Conservation (phyloP, 2,329 filamentous ascomycete genomes). For the Stylonectria norvegica region DNA sequence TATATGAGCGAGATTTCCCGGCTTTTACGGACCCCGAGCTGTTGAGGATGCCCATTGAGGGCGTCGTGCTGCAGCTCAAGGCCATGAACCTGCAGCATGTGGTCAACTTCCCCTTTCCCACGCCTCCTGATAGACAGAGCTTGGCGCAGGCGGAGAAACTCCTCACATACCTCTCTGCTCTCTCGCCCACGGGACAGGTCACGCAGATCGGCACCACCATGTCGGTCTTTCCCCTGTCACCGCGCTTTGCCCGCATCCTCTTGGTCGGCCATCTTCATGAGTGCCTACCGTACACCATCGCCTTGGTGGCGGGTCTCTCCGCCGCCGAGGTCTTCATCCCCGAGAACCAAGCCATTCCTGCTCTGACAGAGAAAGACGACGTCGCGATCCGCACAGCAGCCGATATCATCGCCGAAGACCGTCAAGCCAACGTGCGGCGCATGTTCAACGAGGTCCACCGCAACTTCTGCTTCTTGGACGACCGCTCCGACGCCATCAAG, state of each 20-base stretch:
- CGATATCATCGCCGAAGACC: slow-evolving; percentile 69
- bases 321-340: slow-evolving; percentile 85
- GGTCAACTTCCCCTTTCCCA: slow-evolving; percentile 93
- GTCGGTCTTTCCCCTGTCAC: slow-evolving; percentile 84
- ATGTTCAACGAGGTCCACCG: slow-evolving; percentile 69
- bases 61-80: slow-evolving; percentile 89
- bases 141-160: slow-evolving; percentile 82
- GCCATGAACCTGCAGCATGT: slow-evolving; percentile 89
- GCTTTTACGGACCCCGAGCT: slow-evolving; percentile 88
- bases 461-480: slow-evolving; percentile 76
- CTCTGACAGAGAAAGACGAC: slow-evolving; percentile 45
- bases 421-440: slow-evolving; percentile 59
- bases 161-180: slow-evolving; percentile 78
- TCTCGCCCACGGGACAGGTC: slow-evolving; percentile 68
- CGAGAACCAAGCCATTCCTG: slow-evolving; percentile 70
- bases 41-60: slow-evolving; percentile 85
- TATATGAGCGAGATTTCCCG: slow-evolving; percentile 85
- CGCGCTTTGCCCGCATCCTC: slow-evolving; percentile 88
- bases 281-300: slow-evolving; percentile 81
- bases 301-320: slow-evolving; percentile 82
- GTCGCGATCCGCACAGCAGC: slow-evolving; percentile 57
- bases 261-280: slow-evolving; percentile 78
- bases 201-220: slow-evolving; percentile 78
- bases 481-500: slow-evolving; percentile 84
- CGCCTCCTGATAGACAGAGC: slow-evolving; percentile 73